Evolutionary conservation across 805 yeast genomes (phyloP), one percentile per base, ranked within the genome.

Genomic region (Jamesozyma piceae): DNA sequence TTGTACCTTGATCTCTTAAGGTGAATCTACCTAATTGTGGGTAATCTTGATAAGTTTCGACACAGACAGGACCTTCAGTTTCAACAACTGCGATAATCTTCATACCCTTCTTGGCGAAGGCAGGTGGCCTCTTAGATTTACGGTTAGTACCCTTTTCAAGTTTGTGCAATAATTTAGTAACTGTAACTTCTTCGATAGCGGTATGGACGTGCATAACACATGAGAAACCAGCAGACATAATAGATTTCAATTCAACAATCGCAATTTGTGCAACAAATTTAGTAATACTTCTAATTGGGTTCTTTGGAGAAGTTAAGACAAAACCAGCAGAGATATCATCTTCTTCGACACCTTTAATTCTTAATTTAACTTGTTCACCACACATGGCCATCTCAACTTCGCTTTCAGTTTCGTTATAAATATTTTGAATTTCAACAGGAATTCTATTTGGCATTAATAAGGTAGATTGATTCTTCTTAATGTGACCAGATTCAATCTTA

Each of bases 161-260:
- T 69, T 90, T 88, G 71, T 92, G 97, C 61, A 88, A 73, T 64
- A 92, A 74, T 57, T 80, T 79, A 41, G 80, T 73, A 61, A 92
- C 77, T 21, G 74, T 74, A 41, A 92, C 95, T 67, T 92, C 99
- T 69, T 92, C 97, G 54, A 90, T 88, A 43, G 97, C 97, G 39
- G 97, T 87, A 71, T 92, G 98, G 55, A 92, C 82, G 62, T 92
- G 98, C 96, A 92, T 90, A 43, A 92, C 97, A 75, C 97, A 92
- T 13, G 96, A 80, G 72, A 80, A 92, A 44, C 99, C 99, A 40
- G 94, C 80, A 4, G 98, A 85, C 59, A 92, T 72, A 59, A 92
- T 92, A 17, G 95, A 83, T 69, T 85, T 88, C 66, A 92, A 78
- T 69, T 92, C 99, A 45, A 92, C 96, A 67, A 92, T 85, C 43